Base-by-base conservation (phyloP, 257 asterid genomes). In the Schizonepeta tenuifolia region DNA sequence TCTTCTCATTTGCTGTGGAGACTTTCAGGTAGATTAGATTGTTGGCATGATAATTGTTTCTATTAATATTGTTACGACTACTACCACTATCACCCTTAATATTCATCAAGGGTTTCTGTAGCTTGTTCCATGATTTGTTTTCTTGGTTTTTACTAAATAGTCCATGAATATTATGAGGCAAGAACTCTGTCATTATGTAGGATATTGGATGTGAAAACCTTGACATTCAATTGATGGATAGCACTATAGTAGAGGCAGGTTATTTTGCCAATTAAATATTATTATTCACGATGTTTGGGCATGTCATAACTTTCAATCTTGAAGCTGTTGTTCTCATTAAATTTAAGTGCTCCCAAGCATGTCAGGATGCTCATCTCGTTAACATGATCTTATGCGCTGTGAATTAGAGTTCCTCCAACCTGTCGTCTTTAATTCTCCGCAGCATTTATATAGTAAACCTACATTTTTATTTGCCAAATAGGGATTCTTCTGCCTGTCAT, bases 1-100 rank as follows among this genome's bases (percentile, higher is more conserved):
- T 78, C 96, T 94, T 71, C 96, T 94, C 72, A 81, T 94, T 72
- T 91, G 97, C 80, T 94, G 99, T 36, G 99, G 99, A 17, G 99
- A 94, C 77, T 94, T 94, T 83, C 99, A 94, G 96, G 99, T 93
- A 50, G 54, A 5, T 49, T 72, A 10, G 7, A 73, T 51, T 47
- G 17, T 53, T 10, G 28, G n/a, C 20, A 9, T 38, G 38, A 3
- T 72, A n/a, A 12, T 41, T 40, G 10, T 49, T 55, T 2, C 40
- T 35, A 8, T 2, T 24, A 10, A 43, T 35, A 11, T 1, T 24
- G 7, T 15, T 40, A 26, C 0, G 6, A 41, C 40, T 41, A 35
- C 62, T 20, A 20, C 55, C 10, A 41, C 55, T 46, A 43, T 28
- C 17, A 10, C 58, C 75, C 11, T 26, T 54, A 7, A 56, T 21